Conservation (phyloP, 2,329 filamentous ascomycete species). For the Aureobasidium leucospermi region DNA sequence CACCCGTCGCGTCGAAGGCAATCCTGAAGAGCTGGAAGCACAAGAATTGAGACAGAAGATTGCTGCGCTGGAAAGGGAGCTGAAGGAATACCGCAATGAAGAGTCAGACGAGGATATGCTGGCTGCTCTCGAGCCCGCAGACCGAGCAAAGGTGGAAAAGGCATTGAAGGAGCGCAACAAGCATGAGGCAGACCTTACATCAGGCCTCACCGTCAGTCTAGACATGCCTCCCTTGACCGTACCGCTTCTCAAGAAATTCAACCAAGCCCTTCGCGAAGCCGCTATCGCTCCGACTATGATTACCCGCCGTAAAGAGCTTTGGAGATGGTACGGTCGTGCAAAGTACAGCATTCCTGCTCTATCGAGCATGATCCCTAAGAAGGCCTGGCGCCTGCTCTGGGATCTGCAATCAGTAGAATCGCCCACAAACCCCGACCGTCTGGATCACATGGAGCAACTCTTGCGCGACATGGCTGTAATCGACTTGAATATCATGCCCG, state of each 20-base stretch:
- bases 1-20: slow-evolving; percentile 12
- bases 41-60: slow-evolving; percentile 17
- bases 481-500: slow-evolving; percentile 18
- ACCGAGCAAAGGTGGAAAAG: slow-evolving; percentile 14
- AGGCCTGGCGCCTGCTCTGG: slow-evolving; percentile 31
- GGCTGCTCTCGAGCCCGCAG: slow-evolving; percentile 13
- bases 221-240: slow-evolving; percentile 11
- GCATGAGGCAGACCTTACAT: background rate
- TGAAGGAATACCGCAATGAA: slow-evolving; percentile 14
- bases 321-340: slow-evolving; percentile 26
- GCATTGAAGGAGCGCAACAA: slow-evolving; percentile 11
- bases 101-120: slow-evolving; percentile 16
- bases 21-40: slow-evolving; percentile 17
- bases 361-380: slow-evolving; percentile 19
- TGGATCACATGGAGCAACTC: slow-evolving; percentile 22
- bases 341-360: slow-evolving; percentile 20
- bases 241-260: slow-evolving; percentile 16
- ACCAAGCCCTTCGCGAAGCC: slow-evolving; percentile 10
- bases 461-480: slow-evolving; percentile 24
- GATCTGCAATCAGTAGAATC: slow-evolving; percentile 19
- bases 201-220: slow-evolving; percentile 14
- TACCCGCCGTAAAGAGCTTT: slow-evolving; percentile 19
- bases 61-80: slow-evolving; percentile 15
- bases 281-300: slow-evolving; percentile 2
- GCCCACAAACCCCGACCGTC: slow-evolving; percentile 17